phyloP scores from a whole-genome alignment of 2,329 filamentous ascomycete species.

The Podosphaera fusca region DNA sequence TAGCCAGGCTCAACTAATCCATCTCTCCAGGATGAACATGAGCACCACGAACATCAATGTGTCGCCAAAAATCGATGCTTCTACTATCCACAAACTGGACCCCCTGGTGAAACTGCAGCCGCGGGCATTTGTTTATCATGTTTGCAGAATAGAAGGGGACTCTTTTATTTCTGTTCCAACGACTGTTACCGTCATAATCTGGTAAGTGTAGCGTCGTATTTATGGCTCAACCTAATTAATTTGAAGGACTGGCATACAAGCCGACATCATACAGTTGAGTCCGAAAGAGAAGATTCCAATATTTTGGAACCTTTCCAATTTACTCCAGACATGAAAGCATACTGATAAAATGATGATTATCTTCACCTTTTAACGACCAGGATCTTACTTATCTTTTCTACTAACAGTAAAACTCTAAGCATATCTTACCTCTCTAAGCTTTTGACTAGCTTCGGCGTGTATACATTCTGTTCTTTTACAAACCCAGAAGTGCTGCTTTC shows the following conservation, averaged over 20 bases:
- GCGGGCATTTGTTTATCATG: constrained; percentile 10
- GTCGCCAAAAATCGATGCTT: constrained; percentile 8
- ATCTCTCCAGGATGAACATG: constrained; percentile 7
- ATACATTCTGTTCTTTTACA: too few species aligned
- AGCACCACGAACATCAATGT: constrained; percentile 9
- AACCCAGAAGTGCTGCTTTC: too few species aligned
- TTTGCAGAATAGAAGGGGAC: constrained; percentile 2
- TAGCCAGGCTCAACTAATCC: neutral
- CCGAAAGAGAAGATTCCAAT: neutral
- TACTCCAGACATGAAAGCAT: neutral
- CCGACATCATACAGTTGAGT: neutral
- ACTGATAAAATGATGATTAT: too few species aligned
- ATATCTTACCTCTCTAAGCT: too few species aligned
- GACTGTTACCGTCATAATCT: constrained; percentile 10
- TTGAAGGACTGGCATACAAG: neutral
- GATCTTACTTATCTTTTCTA: too few species aligned
- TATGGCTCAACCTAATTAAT: neutral
- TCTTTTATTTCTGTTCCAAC: constrained; percentile 11
- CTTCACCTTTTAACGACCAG: too few species aligned
- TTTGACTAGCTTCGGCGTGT: too few species aligned
- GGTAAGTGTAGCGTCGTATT: constrained; percentile 3
- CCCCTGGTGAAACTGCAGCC: constrained; percentile 5
- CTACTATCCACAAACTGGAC: constrained; percentile 6
- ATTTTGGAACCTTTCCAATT: constrained; percentile 1
- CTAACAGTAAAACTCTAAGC: too few species aligned